Percentiles rank a stretch among this genome's conserved stretches.
Conservation (phyloP, 2,329 filamentous ascomycete species). For the Blastomyces emzantsi region DNA sequence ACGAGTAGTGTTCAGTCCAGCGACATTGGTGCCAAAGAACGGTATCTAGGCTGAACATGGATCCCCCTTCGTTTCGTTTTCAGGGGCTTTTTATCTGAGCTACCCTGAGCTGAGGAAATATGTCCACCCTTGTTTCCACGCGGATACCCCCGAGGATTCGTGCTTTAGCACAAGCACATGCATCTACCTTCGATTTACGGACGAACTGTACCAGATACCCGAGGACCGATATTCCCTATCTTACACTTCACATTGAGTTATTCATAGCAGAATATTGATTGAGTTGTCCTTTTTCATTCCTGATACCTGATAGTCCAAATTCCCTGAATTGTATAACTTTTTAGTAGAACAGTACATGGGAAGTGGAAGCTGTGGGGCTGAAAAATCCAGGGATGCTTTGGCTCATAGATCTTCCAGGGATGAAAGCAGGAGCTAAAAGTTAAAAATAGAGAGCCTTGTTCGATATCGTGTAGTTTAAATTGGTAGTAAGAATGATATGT, state of each 20-base stretch:
- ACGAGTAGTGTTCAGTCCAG: no score
- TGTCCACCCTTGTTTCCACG: constrained; percentile 7
- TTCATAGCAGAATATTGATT: background rate
- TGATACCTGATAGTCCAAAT: background rate
- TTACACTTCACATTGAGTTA: background rate
- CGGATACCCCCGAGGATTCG: background rate
- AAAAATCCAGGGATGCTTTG: background rate
- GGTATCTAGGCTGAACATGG: no score
- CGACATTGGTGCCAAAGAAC: no score
- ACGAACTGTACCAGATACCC: background rate
- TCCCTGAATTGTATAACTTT: background rate
- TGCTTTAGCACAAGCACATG: background rate
- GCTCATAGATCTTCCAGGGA: background rate
- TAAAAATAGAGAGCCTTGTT: background rate
- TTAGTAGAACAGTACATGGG: background rate
- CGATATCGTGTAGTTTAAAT: background rate
- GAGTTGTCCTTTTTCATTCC: background rate
- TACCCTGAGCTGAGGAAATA: background rate
- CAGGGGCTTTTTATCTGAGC: background rate
- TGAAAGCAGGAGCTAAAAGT: background rate
- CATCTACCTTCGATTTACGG: background rate
- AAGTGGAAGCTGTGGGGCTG: background rate
- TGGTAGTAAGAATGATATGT: background rate
- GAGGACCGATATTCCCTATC: background rate
- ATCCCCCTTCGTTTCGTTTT: background rate